Evolutionary conservation across 768 basidiomycete species (phyloP), one percentile per base, ranked within the genome.

Genomic region (Krasilnikovozyma curviuscula): DNA sequence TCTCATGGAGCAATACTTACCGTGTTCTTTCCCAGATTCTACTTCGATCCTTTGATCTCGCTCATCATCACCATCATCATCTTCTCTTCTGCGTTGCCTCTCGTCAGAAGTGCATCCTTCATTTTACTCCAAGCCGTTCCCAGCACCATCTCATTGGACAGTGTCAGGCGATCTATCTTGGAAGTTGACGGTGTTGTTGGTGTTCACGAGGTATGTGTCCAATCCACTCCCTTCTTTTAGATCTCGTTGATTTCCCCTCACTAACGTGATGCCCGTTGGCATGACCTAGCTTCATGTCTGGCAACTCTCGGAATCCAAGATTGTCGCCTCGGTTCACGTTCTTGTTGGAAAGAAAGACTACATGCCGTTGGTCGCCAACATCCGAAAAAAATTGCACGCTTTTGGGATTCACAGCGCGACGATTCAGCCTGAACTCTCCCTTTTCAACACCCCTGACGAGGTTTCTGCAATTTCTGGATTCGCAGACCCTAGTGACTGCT

Each of bases 121-220:
- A 93, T 97, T 60, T 70, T 95, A 10, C 70, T 97, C 2, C 93
- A 97, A 66, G 91, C 83, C 40, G 91, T 95, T 1, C 93, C 93
- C 0, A 69, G 79, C 2, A 79, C 78, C 19, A 74, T 98, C 25
- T 86, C 85, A 1, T 70, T 97, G 19, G 86, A 91, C n/a, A 76
- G 79, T 55, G 81, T 97, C 18, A 76, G 80, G 39, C 65, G 69
- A n/a, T 76, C 81, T 5, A 91, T 98, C 48, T 69, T 81, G 13
- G 68, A 67, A 3, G 81, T 95, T 23, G 72, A 80, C 3, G 91
- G 93, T 40, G 93, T 89, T 24, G 66, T 78, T 44, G 82, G 81
- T 21, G 69, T 97, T 25, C 93, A 97, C 58, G 65, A 67, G 57
- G 47, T 53, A 45, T 48, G 50, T 40, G 23, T n/a, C 18, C 23